These are phyloP conservation scores for Alternaria longipes DNA, from an alignment of 2,329 filamentous ascomycete genomes.

Conservation along the genomic window DNA sequence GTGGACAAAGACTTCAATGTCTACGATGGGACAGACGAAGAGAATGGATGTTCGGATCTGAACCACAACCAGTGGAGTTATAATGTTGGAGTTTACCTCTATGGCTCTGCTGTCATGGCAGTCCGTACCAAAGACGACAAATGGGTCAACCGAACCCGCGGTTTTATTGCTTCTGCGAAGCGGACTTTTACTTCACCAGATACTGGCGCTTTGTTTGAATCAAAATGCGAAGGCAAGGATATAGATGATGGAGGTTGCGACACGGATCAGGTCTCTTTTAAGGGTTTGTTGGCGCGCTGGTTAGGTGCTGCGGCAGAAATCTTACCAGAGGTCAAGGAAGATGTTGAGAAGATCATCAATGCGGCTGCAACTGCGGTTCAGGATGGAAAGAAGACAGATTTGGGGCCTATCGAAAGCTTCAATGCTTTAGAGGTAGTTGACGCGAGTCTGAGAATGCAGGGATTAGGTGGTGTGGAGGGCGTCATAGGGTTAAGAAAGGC, in stretches of 20 bases:
- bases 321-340: slow-evolving; percentile 27
- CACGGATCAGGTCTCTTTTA: slow-evolving; percentile 75
- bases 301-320: slow-evolving; percentile 35
- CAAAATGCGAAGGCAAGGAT: slow-evolving; percentile 66
- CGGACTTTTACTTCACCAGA: slow-evolving; percentile 33
- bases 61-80: slow-evolving; percentile 59
- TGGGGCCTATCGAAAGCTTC: slow-evolving; percentile 26
- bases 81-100: slow-evolving; percentile 64
- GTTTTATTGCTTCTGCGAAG: slow-evolving; percentile 47
- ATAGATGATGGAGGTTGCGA: slow-evolving; percentile 58
- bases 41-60: slow-evolving; percentile 54
- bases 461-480: slow-evolving; percentile 19
- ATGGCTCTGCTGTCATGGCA: slow-evolving; percentile 52
- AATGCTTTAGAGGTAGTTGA: slow-evolving; percentile 29
- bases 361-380: slow-evolving; percentile 22
- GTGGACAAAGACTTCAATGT: slow-evolving; percentile 60
- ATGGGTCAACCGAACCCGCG: slow-evolving; percentile 38
- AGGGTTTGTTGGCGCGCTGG: slow-evolving; percentile 51
- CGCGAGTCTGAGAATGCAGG: slow-evolving; percentile 31
- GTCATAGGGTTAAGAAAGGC: slow-evolving; percentile 22
- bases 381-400: slow-evolving; percentile 7
- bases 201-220: slow-evolving; percentile 58
- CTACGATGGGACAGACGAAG: slow-evolving; percentile 60
- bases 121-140: slow-evolving; percentile 27
- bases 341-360: slow-evolving; percentile 24